These are phyloP conservation scores for Colletotrichum truncatum DNA, from an alignment of 2,329 filamentous ascomycete species.

Conservation along the genomic window DNA sequence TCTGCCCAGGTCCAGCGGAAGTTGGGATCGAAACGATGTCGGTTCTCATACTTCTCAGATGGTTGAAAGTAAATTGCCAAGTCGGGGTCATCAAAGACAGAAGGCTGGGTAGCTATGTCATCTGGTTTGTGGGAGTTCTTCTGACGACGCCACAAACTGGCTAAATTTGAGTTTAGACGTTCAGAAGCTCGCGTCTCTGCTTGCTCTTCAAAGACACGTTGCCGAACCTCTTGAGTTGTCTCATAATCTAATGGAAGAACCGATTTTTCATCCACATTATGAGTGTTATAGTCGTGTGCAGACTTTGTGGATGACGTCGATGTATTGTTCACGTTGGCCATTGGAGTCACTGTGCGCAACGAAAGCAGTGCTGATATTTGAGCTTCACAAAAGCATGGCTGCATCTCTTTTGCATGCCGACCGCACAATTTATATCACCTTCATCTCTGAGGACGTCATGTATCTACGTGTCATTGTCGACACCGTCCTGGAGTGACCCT, in stretches of 20 bases:
- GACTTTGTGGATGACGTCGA: background rate
- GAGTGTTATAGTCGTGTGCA: background rate
- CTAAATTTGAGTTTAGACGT: conserved; percentile 30
- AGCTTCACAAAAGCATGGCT: no score
- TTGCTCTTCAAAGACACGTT: conserved; percentile 8
- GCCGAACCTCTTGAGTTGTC: background rate
- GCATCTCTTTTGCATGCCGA: no score
- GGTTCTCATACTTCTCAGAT: conserved; percentile 30
- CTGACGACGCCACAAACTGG: conserved; percentile 28
- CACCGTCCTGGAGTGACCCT: no score
- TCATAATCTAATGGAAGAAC: background rate
- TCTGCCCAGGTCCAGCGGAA: background rate
- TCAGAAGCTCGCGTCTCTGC: conserved; percentile 29
- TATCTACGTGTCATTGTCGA: no score
- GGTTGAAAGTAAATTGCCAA: conserved; percentile 45
- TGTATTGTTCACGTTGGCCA: background rate
- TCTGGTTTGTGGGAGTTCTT: conserved; percentile 26
- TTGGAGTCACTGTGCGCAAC: background rate
- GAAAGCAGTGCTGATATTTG: no score
- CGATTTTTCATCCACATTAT: background rate
- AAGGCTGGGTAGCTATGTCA: conserved; percentile 49
- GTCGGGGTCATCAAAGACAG: conserved; percentile 54
- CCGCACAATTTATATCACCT: no score
- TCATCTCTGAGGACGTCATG: no score
- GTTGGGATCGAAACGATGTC: conserved; percentile 23